Percentiles rank a stretch among this genome's conserved stretches.
phyloP scores from a whole-genome alignment of 2,329 filamentous ascomycete genomes.

The Cytospora paraplurivora region DNA sequence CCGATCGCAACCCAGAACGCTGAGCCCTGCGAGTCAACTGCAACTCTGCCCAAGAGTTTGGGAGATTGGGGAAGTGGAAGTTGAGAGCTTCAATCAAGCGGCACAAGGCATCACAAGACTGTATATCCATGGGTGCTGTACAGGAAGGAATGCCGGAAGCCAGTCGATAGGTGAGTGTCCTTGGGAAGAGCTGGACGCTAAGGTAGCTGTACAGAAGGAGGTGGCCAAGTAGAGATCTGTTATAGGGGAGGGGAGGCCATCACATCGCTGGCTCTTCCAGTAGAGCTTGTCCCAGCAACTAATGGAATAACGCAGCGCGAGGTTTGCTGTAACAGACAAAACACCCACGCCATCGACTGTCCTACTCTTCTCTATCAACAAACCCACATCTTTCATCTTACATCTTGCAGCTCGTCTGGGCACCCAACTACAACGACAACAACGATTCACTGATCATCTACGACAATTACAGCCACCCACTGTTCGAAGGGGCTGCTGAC shows the following conservation, averaged over 20 bases:
- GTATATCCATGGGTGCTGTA: neutral
- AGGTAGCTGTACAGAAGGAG: neutral
- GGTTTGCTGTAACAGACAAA: neutral
- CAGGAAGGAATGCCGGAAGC: neutral
- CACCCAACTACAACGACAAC: neutral
- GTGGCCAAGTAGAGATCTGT: neutral
- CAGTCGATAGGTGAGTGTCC: neutral
- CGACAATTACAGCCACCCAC: neutral
- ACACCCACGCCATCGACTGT: neutral
- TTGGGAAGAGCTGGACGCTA: neutral
- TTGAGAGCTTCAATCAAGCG: neutral
- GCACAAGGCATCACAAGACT: neutral
- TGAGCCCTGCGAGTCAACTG: neutral
- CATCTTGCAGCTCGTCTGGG: neutral
- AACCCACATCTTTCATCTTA: neutral
- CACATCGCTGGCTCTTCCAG: neutral
- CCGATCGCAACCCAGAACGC: conserved; percentile 14
- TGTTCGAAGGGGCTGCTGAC: neutral
- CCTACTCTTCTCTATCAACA: neutral
- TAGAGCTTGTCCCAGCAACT: neutral
- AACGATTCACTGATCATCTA: neutral
- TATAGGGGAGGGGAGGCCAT: neutral
- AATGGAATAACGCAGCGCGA: neutral
- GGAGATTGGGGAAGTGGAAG: neutral
- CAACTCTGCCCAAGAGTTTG: neutral